phyloP scores from a whole-genome alignment of 2,329 filamentous ascomycete genomes.

The Microdochium paspali region DNA sequence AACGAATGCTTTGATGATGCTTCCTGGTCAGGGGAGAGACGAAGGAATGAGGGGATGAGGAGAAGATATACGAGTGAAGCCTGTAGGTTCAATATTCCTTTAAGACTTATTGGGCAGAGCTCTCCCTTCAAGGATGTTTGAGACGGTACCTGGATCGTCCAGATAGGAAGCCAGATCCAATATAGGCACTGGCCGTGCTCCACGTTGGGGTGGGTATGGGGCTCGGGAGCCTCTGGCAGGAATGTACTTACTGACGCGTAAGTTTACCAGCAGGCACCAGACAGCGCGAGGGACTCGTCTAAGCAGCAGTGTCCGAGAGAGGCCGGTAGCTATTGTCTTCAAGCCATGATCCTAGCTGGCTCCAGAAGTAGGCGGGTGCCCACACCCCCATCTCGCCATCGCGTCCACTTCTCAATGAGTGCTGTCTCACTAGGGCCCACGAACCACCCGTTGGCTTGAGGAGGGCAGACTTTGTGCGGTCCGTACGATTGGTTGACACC shows the following conservation, averaged over 20 bases:
- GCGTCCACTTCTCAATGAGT: slow-evolving; percentile 1
- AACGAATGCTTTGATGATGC: background rate
- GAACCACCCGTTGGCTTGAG: background rate
- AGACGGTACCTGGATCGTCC: background rate
- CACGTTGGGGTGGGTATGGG: background rate
- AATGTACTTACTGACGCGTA: background rate
- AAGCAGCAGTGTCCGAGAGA: background rate
- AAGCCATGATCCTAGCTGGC: background rate
- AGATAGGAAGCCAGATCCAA: background rate
- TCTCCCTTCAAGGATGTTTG: background rate
- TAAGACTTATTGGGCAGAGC: background rate
- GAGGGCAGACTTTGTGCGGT: background rate
- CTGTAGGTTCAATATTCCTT: background rate
- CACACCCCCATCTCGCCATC: background rate
- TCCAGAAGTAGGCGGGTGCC: background rate
- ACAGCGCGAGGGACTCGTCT: background rate
- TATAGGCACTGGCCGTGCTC: background rate
- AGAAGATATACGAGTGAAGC: background rate
- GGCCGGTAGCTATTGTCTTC: background rate
- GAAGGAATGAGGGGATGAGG: background rate
- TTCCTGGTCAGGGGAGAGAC: background rate
- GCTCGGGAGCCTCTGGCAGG: background rate
- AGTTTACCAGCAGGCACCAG: background rate
- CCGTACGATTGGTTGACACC: background rate
- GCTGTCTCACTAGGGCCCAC: background rate